Evolutionary conservation across 2,329 filamentous ascomycete species (phyloP).

Genomic region (Boeremia lycopersici): DNA sequence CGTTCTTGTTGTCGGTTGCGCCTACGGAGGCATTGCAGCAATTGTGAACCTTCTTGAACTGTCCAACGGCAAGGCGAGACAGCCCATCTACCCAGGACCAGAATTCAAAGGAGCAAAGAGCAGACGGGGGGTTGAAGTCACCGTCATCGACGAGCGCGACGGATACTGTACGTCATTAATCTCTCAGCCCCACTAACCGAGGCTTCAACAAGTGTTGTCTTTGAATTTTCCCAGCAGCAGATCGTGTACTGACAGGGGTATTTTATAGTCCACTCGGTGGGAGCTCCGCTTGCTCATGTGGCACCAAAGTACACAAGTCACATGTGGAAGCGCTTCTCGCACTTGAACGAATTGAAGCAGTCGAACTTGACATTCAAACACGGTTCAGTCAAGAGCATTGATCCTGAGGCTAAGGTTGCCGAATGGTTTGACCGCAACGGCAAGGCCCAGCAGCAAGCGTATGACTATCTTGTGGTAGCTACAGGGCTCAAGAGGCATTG

Average conservation of each 20-base stretch:
- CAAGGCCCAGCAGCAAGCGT: slow-evolving; percentile 54
- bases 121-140: slow-evolving; percentile 68
- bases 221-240: slow-evolving; percentile 16
- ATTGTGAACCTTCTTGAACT: slow-evolving; percentile 72
- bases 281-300: slow-evolving; percentile 73
- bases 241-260: slow-evolving; percentile 25
- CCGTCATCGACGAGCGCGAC: slow-evolving; percentile 78
- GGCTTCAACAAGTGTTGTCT: slow-evolving; percentile 8
- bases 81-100: slow-evolving; percentile 49
- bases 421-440: slow-evolving; percentile 58
- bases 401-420: slow-evolving; percentile 66
- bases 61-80: slow-evolving; percentile 61
- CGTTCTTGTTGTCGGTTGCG: slow-evolving; percentile 71
- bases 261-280: slow-evolving; percentile 72
- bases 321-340: slow-evolving; percentile 72
- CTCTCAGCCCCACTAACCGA: slow-evolving; percentile 25
- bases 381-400: slow-evolving; percentile 66
- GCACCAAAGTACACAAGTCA: slow-evolving; percentile 67
- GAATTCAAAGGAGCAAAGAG: slow-evolving; percentile 45
- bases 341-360: slow-evolving; percentile 69
- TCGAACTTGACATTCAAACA: slow-evolving; percentile 69
- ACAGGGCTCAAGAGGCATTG: slow-evolving; percentile 72
- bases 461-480: slow-evolving; percentile 78
- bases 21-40: slow-evolving; percentile 72
- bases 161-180: slow-evolving; percentile 70